phyloP scores from a whole-genome alignment of 768 basidiomycete species.

The Rhizopogon vinicolor region DNA sequence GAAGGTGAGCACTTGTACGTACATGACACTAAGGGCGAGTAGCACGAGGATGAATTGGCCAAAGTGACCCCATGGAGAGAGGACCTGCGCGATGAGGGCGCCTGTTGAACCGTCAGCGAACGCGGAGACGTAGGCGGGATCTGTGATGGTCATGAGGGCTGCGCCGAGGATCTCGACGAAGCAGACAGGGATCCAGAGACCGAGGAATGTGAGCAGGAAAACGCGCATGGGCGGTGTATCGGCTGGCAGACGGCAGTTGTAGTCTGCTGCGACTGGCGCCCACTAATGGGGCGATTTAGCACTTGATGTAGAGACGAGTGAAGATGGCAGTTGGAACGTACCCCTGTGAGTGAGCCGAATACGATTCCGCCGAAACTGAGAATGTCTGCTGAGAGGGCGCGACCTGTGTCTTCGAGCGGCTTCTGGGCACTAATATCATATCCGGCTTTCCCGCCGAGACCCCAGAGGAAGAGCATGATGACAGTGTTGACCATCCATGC shows the following conservation, averaged over 20 bases:
- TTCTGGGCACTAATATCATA: constrained; percentile 42
- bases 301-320: not conserved
- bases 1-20: constrained; percentile 7
- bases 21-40: constrained; percentile 39
- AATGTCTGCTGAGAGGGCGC: constrained; percentile 33
- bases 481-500: constrained; percentile 46
- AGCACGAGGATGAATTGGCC: constrained; percentile 38
- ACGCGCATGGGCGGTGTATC: constrained; percentile 37
- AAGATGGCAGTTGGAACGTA: constrained; percentile 11
- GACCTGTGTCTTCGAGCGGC: constrained; percentile 37
- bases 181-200: constrained; percentile 42
- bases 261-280: constrained; percentile 52
- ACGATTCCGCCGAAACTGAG: constrained; percentile 49
- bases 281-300: constrained; percentile 20
- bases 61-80: constrained; percentile 39
- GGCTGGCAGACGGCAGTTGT: constrained; percentile 45
- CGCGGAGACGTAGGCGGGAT: constrained; percentile 34
- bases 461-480: constrained; percentile 49
- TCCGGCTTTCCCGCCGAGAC: constrained; percentile 42
- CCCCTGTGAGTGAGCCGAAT: constrained; percentile 42
- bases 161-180: constrained; percentile 35
- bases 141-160: constrained; percentile 37
- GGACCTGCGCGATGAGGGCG: constrained; percentile 37
- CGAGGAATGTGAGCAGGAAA: constrained; percentile 47
- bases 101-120: constrained; percentile 38